phyloP scores from a whole-genome alignment of 768 basidiomycete species.

The Trametes punicea region DNA sequence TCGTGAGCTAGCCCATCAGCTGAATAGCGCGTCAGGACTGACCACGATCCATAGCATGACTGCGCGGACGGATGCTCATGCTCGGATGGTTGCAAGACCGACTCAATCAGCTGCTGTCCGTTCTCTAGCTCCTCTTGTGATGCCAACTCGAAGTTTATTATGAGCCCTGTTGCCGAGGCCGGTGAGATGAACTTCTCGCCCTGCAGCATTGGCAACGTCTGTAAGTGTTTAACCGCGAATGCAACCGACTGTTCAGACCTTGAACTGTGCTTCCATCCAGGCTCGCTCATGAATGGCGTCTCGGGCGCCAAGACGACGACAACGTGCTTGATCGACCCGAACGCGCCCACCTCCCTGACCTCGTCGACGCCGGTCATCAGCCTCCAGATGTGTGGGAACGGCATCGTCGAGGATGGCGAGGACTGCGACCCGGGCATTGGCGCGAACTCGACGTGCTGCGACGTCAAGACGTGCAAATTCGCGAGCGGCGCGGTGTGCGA shows the following conservation, averaged over 20 bases:
- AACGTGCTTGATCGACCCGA: slow-evolving; percentile 66
- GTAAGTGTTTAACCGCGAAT: too few species aligned
- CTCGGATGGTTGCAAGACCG: slow-evolving; percentile 31
- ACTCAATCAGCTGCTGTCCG: slow-evolving; percentile 59
- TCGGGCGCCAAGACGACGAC: slow-evolving; percentile 48
- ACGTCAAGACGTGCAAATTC: slow-evolving; percentile 74
- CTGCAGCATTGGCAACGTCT: slow-evolving; percentile 83
- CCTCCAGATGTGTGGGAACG: slow-evolving; percentile 78
- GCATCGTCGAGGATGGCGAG: slow-evolving; percentile 79
- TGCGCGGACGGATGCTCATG: slow-evolving; percentile 63
- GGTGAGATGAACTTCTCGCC: slow-evolving; percentile 70
- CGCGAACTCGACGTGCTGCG: slow-evolving; percentile 64
- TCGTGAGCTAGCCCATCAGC: slow-evolving; percentile 46
- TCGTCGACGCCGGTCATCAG: slow-evolving; percentile 44
- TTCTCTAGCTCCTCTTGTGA: slow-evolving; percentile 55
- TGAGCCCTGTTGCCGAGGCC: slow-evolving; percentile 72
- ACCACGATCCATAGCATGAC: slow-evolving; percentile 47
- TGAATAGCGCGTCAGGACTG: background rate
- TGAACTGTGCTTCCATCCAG: slow-evolving; percentile 31
- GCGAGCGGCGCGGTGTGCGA: slow-evolving; percentile 70
- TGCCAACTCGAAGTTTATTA: slow-evolving; percentile 69
- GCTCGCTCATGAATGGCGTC: slow-evolving; percentile 58
- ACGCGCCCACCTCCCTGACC: slow-evolving; percentile 24
- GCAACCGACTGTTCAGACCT: too few species aligned
- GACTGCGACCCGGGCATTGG: slow-evolving; percentile 82